Percentiles rank a stretch among this genome's conserved stretches.
phyloP scores from a whole-genome alignment of 2,329 filamentous ascomycete genomes.

The Fusarium sp. region DNA sequence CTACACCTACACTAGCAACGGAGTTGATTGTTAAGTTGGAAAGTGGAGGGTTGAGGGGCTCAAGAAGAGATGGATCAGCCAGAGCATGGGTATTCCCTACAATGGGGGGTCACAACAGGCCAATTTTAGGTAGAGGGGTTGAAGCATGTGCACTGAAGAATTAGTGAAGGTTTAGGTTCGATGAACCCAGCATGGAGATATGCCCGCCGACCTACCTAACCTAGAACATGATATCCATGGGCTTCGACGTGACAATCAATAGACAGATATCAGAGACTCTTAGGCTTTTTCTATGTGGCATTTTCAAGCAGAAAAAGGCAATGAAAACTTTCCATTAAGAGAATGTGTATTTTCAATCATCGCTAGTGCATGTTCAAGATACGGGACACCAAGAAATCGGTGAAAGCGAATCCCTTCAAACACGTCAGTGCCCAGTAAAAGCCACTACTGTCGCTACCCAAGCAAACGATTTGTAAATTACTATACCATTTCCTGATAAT shows the following conservation, averaged over 20 bases:
- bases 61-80: conserved; percentile 23
- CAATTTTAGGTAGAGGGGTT: conserved; percentile 17
- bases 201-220: not conserved
- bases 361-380: not conserved
- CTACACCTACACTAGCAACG: not conserved
- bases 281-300: not conserved
- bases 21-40: conserved; percentile 16
- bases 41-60: conserved; percentile 28
- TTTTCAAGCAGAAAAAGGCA: not conserved
- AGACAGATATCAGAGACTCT: not conserved
- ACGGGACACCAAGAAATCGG: not conserved
- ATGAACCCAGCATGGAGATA: no score
- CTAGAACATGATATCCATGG: not conserved
- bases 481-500: no score
- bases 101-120: conserved; percentile 23
- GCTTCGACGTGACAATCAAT: not conserved
- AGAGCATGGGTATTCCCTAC: conserved; percentile 17
- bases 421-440: not conserved
- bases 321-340: not conserved
- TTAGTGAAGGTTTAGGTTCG: not conserved
- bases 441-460: not conserved
- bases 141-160: conserved; percentile 13
- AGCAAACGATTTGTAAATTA: not conserved
- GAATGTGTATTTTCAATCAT: not conserved
- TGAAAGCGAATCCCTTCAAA: not conserved